Conservation (phyloP, 495 filamentous ascomycete genomes). For the Penicillium parvum region DNA sequence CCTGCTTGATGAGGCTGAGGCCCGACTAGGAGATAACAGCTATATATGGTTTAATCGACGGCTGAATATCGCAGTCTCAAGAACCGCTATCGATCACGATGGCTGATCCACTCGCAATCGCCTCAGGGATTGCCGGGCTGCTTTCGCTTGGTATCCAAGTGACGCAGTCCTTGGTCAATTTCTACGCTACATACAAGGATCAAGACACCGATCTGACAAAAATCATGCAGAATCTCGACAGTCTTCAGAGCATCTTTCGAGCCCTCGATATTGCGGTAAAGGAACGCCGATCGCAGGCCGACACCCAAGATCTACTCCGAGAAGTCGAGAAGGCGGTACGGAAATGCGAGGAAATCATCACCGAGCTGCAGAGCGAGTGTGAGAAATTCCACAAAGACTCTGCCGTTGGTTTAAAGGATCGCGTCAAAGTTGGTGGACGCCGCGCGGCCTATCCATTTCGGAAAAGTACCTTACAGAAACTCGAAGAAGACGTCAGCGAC, state of each 20-base stretch:
- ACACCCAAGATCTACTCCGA: slow-evolving; percentile 19
- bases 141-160: slow-evolving; percentile 30
- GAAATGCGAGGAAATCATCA: slow-evolving; percentile 25
- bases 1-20: too few relatives aligned
- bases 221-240: slow-evolving; percentile 12
- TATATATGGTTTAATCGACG: too few relatives aligned
- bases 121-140: slow-evolving; percentile 21
- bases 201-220: slow-evolving; percentile 14
- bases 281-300: slow-evolving; percentile 13
- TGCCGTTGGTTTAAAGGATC: slow-evolving; percentile 5
- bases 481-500: slow-evolving; percentile 28
- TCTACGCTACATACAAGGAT: slow-evolving; percentile 24
- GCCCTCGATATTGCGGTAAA: slow-evolving; percentile 15
- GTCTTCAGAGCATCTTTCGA: slow-evolving; percentile 15
- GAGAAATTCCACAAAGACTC: slow-evolving; percentile 16
- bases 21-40: too few relatives aligned
- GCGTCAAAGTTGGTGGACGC: slow-evolving; percentile 13
- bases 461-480: slow-evolving; percentile 27
- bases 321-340: slow-evolving; percentile 17
- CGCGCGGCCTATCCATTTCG: slow-evolving; percentile 28
- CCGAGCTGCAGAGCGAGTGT: slow-evolving; percentile 26
- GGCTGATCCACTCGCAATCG: slow-evolving; percentile 29
- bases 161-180: slow-evolving; percentile 22
- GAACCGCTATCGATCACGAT: too few relatives aligned
- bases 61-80: too few relatives aligned